phyloP scores from a whole-genome alignment of 441 rosid species.

The Omphalea diandra region DNA sequence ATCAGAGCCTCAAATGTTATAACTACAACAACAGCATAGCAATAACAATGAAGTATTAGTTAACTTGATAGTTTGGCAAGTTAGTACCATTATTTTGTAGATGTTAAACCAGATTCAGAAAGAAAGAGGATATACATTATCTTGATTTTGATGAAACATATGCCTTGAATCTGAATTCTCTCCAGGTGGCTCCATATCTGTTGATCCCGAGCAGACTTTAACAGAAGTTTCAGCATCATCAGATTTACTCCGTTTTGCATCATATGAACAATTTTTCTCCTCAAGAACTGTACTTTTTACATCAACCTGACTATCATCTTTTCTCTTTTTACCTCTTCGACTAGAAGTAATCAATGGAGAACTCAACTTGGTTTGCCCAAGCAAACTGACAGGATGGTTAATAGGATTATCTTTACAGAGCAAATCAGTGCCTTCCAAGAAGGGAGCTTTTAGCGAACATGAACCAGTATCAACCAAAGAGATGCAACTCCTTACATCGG shows the following conservation, averaged over 20 bases:
- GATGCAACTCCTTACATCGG: slow-evolving; percentile 14
- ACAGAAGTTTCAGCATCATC: slow-evolving; percentile 17
- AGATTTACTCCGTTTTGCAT: slow-evolving; percentile 18
- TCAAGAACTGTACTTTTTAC: slow-evolving; percentile 4
- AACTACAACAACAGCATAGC: neutral
- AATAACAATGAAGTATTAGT: neutral
- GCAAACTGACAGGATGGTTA: slow-evolving; percentile 4
- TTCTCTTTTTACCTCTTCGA: slow-evolving; percentile 37
- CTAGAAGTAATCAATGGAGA: slow-evolving; percentile 38
- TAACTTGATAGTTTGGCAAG: neutral
- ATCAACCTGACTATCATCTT: slow-evolving; percentile 19
- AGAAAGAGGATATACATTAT: slow-evolving; percentile 26
- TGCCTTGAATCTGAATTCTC: slow-evolving; percentile 17
- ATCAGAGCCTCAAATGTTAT: neutral
- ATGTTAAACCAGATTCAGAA: neutral
- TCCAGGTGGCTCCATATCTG: slow-evolving; percentile 13
- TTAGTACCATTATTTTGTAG: neutral
- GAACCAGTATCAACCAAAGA: slow-evolving; percentile 11
- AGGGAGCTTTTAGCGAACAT: slow-evolving; percentile 20
- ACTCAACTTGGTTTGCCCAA: slow-evolving; percentile 22
- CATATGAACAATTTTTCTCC: slow-evolving; percentile 13
- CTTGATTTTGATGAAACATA: slow-evolving; percentile 16
- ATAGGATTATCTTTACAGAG: slow-evolving; percentile 16
- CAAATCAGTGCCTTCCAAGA: slow-evolving; percentile 16
- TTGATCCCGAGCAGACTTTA: slow-evolving; percentile 18